These are phyloP conservation scores for Aspergillus funiculosus DNA, from an alignment of 495 filamentous ascomycete genomes.

Conservation along the genomic window DNA sequence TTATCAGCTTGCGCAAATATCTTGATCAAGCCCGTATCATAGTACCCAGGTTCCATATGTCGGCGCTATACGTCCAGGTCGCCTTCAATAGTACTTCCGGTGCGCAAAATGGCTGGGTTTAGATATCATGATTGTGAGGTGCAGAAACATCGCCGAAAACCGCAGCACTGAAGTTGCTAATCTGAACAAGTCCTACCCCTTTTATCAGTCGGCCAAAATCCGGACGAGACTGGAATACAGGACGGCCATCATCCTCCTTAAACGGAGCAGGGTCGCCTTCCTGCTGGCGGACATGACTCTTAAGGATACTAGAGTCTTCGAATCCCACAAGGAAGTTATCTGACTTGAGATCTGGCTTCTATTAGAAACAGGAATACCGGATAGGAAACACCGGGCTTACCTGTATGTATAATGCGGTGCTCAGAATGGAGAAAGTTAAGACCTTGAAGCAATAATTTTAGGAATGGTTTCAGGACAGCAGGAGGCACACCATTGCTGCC, in stretches of 20 bases:
- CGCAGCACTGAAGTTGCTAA: conserved; percentile 36
- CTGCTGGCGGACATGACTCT: conserved; percentile 24
- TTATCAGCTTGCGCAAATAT: not conserved
- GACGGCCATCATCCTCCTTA: conserved; percentile 18
- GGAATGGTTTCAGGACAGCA: conserved; percentile 25
- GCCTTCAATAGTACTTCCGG: conserved; percentile 33
- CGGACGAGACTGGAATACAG: conserved; percentile 25
- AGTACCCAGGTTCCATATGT: conserved; percentile 37
- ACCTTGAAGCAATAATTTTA: conserved; percentile 27
- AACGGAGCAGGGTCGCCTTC: conserved; percentile 23
- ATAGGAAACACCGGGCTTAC: conserved; percentile 13
- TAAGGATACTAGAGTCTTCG: conserved; percentile 30
- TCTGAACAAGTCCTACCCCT: conserved; percentile 18
- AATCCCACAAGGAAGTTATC: conserved; percentile 36
- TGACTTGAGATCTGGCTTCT: conserved; percentile 31
- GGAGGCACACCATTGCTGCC: conserved; percentile 19
- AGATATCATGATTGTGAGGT: conserved; percentile 28
- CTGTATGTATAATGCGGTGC: conserved; percentile 35
- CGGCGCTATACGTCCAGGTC: conserved; percentile 34
- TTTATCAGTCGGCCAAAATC: conserved; percentile 28
- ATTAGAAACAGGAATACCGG: not conserved
- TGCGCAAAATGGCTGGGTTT: conserved; percentile 26
- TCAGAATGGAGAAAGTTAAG: conserved; percentile 37
- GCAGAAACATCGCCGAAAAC: conserved; percentile 18
- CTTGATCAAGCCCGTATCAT: conserved; percentile 1